Conservation (phyloP, 192 early-diverging fungal species). For the Jimgerdemannia lactiflua region DNA sequence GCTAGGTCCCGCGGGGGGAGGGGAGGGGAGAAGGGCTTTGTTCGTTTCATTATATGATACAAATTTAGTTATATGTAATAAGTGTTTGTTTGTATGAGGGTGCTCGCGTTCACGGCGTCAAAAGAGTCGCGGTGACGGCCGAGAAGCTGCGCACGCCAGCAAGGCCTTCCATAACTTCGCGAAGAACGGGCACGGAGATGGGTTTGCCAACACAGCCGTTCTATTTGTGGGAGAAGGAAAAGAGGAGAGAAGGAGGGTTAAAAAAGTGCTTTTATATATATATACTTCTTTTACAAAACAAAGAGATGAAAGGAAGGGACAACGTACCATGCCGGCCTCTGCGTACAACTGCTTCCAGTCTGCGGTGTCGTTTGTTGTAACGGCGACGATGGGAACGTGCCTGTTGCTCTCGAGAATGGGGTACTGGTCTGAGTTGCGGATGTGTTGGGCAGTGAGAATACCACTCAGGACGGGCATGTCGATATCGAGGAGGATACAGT, state of each 20-base stretch:
- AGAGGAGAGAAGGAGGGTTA: background rate
- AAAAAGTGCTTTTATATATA: background rate
- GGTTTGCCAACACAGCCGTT: conserved; percentile 53
- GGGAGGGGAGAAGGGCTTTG: too few relatives aligned
- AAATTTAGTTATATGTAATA: too few relatives aligned
- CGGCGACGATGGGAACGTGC: conserved; percentile 58
- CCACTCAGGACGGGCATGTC: conserved; percentile 66
- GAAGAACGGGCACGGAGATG: conserved; percentile 30
- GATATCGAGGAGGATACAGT: conserved; percentile 66
- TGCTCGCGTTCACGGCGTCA: background rate
- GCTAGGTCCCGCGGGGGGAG: too few relatives aligned
- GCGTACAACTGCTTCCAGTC: conserved; percentile 49
- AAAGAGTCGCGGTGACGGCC: background rate
- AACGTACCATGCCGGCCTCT: conserved; percentile 48
- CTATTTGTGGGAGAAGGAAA: conserved; percentile 9
- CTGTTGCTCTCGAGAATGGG: conserved; percentile 48
- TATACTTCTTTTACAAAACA: too few relatives aligned
- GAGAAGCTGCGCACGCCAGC: background rate
- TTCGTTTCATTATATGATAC: too few relatives aligned
- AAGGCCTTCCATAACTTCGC: conserved; percentile 31
- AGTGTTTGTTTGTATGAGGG: too few relatives aligned
- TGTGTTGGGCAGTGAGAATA: conserved; percentile 54
- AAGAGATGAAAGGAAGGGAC: background rate
- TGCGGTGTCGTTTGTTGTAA: conserved; percentile 56
- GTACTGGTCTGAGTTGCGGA: conserved; percentile 36